Percentiles rank a stretch among this genome's conserved stretches.
Conservation (phyloP, 352 stramenopile species). For the Phytophthora brassicae region DNA sequence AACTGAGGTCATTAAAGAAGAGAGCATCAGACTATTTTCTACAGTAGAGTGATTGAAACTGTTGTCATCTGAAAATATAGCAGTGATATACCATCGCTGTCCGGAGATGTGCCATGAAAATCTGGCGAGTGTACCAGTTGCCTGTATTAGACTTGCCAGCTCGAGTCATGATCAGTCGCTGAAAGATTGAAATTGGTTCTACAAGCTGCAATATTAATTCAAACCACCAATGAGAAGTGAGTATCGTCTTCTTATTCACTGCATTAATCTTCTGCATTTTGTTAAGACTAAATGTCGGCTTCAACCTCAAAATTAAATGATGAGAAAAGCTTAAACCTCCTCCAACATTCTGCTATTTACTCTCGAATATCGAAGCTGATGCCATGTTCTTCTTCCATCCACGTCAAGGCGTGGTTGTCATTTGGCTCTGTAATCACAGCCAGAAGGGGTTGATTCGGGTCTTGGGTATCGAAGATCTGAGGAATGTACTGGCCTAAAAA, state of each 20-base stretch:
- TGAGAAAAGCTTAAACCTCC: not conserved
- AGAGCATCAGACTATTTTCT: not conserved
- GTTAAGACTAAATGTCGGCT: not conserved
- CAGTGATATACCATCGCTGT: conserved; percentile 6
- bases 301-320: not conserved
- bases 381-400: conserved; percentile 3
- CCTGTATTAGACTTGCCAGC: not conserved
- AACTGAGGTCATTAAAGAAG: not conserved
- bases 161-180: not conserved
- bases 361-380: not conserved
- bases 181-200: conserved; percentile 1
- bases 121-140: conserved; percentile 8
- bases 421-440: conserved; percentile 4
- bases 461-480: not conserved
- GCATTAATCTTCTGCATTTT: not conserved
- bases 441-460: conserved; percentile 2
- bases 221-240: no score
- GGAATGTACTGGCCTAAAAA: conserved; percentile 7
- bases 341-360: not conserved
- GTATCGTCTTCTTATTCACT: not conserved
- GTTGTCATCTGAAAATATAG: not conserved
- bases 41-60: not conserved
- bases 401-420: not conserved
- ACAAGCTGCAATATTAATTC: not conserved
- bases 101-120: conserved; percentile 4